Evolutionary conservation across 164 flowering plant genomes (phyloP).

Genomic region (Vitis rotundifolia): DNA sequence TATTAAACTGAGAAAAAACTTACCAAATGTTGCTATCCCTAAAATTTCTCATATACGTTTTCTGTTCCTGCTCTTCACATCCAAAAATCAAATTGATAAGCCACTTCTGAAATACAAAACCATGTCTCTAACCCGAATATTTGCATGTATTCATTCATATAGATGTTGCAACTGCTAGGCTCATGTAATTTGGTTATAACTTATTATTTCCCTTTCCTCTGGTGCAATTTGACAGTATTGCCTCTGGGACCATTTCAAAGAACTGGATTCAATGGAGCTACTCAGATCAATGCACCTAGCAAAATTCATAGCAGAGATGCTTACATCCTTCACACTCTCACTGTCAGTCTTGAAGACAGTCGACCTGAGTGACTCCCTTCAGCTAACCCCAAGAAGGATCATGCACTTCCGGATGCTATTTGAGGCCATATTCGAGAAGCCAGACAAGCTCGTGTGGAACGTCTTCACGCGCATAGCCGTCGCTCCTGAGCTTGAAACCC

Average conservation of each 20-base stretch:
- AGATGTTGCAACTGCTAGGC: not conserved
- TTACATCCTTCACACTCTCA: constrained; percentile 68
- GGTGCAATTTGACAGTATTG: constrained; percentile 58
- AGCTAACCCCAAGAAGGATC: constrained; percentile 62
- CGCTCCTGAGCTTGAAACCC: constrained; percentile 67
- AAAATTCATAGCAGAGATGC: constrained; percentile 74
- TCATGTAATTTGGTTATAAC: not conserved
- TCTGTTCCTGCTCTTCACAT: no score
- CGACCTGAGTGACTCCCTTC: constrained; percentile 48
- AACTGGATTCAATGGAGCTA: constrained; percentile 71
- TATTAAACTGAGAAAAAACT: no score
- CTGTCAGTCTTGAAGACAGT: constrained; percentile 68
- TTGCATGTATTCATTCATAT: no score
- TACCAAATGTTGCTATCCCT: no score
- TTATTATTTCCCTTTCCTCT: not conserved
- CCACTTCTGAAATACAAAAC: no score
- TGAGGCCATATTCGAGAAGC: constrained; percentile 66
- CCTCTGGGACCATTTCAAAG: constrained; percentile 94
- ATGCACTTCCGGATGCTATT: constrained; percentile 91
- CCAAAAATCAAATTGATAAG: no score
- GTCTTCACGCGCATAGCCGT: constrained; percentile 76
- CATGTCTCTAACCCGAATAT: no score
- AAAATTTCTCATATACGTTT: no score
- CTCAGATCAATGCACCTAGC: constrained; percentile 80
- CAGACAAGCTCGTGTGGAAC: constrained; percentile 75